Conservation (phyloP, 139 green algal genomes). For the Zygnema cylindricum region DNA sequence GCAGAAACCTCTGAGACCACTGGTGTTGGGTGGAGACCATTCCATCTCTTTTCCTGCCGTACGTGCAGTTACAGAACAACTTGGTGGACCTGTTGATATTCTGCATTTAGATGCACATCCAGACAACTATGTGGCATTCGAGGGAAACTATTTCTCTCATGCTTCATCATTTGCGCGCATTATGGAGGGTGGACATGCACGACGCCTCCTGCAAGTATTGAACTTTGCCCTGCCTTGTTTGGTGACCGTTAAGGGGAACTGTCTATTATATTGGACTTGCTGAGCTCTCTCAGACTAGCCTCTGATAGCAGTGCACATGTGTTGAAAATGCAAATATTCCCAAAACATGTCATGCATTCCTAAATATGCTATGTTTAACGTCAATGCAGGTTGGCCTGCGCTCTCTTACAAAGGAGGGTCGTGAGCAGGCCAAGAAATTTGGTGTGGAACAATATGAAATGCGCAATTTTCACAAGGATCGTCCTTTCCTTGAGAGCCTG, state of each 20-base stretch:
- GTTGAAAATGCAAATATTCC: no score
- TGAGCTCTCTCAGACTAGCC: no score
- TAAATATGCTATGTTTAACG: no score
- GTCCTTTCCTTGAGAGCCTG: slow-evolving; percentile 45
- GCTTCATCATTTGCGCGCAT: slow-evolving; percentile 53
- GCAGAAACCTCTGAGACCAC: slow-evolving; percentile 38
- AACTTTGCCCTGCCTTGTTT: no score
- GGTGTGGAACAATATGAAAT: slow-evolving; percentile 59
- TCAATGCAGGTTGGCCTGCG: slow-evolving; percentile 32
- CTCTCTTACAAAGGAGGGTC: slow-evolving; percentile 43
- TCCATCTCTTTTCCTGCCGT: slow-evolving; percentile 48
- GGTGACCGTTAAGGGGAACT: no score
- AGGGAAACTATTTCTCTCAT: slow-evolving; percentile 56
- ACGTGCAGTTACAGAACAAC: slow-evolving; percentile 36
- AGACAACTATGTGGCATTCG: slow-evolving; percentile 58
- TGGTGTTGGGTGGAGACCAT: slow-evolving; percentile 52
- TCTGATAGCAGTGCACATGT: no score
- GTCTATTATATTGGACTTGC: no score
- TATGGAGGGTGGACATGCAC: slow-evolving; percentile 44
- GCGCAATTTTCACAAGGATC: slow-evolving; percentile 42
- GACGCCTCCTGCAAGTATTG: slow-evolving; percentile 45
- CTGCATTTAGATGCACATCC: slow-evolving; percentile 58
- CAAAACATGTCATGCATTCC: no score
- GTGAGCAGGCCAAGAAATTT: slow-evolving; percentile 42
- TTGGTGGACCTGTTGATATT: slow-evolving; percentile 53